Evolutionary conservation across 208 protist genomes (phyloP).

Genomic region (Naegleria fowleri): DNA sequence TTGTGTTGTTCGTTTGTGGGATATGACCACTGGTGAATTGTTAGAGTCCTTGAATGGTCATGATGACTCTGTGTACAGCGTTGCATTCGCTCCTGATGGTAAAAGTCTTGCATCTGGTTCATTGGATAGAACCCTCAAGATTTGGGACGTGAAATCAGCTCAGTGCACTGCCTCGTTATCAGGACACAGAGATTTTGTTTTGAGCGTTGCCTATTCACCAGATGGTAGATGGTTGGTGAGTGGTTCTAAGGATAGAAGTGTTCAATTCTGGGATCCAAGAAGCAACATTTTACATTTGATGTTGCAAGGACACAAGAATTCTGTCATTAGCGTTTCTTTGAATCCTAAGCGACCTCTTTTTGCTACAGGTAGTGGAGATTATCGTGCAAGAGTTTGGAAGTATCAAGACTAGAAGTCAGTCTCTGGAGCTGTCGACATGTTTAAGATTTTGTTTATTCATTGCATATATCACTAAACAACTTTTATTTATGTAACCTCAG

Average conservation of each 20-base stretch:
- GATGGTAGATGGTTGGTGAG: slow-evolving; percentile 26
- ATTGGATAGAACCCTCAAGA: slow-evolving; percentile 36
- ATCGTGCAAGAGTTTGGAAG: slow-evolving; percentile 40
- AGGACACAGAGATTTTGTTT: slow-evolving; percentile 22
- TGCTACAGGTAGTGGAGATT: slow-evolving; percentile 40
- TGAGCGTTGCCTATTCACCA: slow-evolving; percentile 9
- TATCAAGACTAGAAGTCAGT: neutral
- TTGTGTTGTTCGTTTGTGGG: slow-evolving; percentile 43
- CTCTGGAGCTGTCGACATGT: neutral
- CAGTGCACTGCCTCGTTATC: neutral
- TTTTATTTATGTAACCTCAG: neutral
- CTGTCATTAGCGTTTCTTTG: slow-evolving; percentile 39
- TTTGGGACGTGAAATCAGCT: slow-evolving; percentile 34
- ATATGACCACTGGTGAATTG: slow-evolving; percentile 39
- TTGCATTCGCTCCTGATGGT: slow-evolving; percentile 38
- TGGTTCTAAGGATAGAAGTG: slow-evolving; percentile 36
- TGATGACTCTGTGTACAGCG: slow-evolving; percentile 41
- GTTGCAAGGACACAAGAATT: slow-evolving; percentile 34
- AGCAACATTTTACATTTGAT: slow-evolving; percentile 24
- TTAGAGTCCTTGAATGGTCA: slow-evolving; percentile 36
- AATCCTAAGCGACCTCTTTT: slow-evolving; percentile 27
- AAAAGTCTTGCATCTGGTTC: slow-evolving; percentile 33
- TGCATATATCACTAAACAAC: neutral
- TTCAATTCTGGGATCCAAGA: slow-evolving; percentile 66
- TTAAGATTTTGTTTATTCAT: neutral